phyloP scores from a whole-genome alignment of 1,139 yeast genomes.

The Debaryomyces nepalensis region DNA sequence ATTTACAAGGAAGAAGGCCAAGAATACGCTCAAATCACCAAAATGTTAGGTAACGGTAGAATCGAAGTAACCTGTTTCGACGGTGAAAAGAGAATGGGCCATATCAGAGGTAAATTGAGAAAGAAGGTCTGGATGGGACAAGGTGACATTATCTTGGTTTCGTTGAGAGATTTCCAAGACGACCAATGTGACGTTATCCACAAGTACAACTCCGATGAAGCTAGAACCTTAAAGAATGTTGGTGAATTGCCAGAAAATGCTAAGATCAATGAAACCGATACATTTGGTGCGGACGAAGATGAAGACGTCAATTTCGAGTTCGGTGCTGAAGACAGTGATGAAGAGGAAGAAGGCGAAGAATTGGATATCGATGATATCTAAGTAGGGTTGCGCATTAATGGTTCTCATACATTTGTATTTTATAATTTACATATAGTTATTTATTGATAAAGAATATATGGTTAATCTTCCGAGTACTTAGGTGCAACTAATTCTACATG shows the following conservation, averaged over 20 bases:
- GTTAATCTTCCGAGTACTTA: slow-evolving; percentile 3
- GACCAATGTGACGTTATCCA: slow-evolving; percentile 98
- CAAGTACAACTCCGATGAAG: slow-evolving; percentile 96
- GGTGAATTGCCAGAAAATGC: slow-evolving; percentile 98
- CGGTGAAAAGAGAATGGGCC: slow-evolving; percentile 92
- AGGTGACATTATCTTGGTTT: slow-evolving; percentile 95
- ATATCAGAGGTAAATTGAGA: slow-evolving; percentile 98
- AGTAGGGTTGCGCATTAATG: slow-evolving; percentile 19
- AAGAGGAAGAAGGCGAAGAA: slow-evolving; percentile 67
- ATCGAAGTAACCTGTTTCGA: slow-evolving; percentile 95
- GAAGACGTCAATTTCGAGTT: slow-evolving; percentile 98
- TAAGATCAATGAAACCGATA: slow-evolving; percentile 96
- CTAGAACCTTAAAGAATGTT: slow-evolving; percentile 91
- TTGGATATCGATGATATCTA: slow-evolving; percentile 82
- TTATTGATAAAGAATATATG: slow-evolving; percentile 9
- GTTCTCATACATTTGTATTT: slow-evolving; percentile 14
- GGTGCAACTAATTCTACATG: too few relatives aligned
- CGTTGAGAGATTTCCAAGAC: slow-evolving; percentile 98
- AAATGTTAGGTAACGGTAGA: slow-evolving; percentile 98
- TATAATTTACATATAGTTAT: slow-evolving; percentile 12
- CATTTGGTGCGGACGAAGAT: slow-evolving; percentile 95
- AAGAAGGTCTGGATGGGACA: slow-evolving; percentile 99
- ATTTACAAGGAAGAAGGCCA: slow-evolving; percentile 94
- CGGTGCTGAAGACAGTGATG: slow-evolving; percentile 89
- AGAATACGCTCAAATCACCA: slow-evolving; percentile 97